These are phyloP conservation scores for Microdochium paspali DNA, from an alignment of 2,329 filamentous ascomycete species.

Conservation along the genomic window DNA sequence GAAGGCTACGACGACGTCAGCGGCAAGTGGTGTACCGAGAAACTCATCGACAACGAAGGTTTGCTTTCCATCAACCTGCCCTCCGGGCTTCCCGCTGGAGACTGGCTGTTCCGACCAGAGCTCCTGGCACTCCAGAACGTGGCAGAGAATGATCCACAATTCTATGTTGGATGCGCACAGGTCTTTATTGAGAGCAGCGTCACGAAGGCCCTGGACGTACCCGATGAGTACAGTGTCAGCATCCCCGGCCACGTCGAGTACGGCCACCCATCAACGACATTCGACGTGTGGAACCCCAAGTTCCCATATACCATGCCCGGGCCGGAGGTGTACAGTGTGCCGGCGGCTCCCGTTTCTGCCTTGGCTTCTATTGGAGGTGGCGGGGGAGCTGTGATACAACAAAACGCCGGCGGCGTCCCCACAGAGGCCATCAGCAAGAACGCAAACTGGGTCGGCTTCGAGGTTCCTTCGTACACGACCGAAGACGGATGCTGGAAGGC, in stretches of 20 bases:
- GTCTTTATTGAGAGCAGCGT: slow-evolving; percentile 47
- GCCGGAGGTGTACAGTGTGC: slow-evolving; percentile 40
- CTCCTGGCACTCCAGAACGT: slow-evolving; percentile 60
- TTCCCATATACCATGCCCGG: slow-evolving; percentile 51
- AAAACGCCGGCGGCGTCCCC: slow-evolving; percentile 43
- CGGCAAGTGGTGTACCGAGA: slow-evolving; percentile 60
- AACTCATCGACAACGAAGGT: slow-evolving; percentile 55
- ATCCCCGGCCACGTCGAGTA: slow-evolving; percentile 58
- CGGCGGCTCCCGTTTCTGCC: slow-evolving; percentile 4
- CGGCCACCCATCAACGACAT: slow-evolving; percentile 45
- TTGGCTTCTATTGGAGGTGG: not conserved
- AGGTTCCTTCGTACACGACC: slow-evolving; percentile 46
- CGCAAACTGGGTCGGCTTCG: slow-evolving; percentile 62
- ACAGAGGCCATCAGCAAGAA: slow-evolving; percentile 52
- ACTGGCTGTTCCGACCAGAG: slow-evolving; percentile 66
- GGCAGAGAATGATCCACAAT: slow-evolving; percentile 53
- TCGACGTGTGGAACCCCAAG: slow-evolving; percentile 52
- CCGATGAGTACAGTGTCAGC: slow-evolving; percentile 39
- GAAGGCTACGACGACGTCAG: slow-evolving; percentile 50
- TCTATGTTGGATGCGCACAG: slow-evolving; percentile 65
- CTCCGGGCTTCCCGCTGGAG: slow-evolving; percentile 48
- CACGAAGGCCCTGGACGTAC: slow-evolving; percentile 34
- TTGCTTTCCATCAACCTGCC: slow-evolving; percentile 55
- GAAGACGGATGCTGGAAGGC: slow-evolving; percentile 52
- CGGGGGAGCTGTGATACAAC: slow-evolving; percentile 9